Percentiles rank a stretch among this genome's conserved stretches.
Evolutionary conservation across 2,329 filamentous ascomycete genomes (phyloP).

Genomic region (Botrytis medusae): DNA sequence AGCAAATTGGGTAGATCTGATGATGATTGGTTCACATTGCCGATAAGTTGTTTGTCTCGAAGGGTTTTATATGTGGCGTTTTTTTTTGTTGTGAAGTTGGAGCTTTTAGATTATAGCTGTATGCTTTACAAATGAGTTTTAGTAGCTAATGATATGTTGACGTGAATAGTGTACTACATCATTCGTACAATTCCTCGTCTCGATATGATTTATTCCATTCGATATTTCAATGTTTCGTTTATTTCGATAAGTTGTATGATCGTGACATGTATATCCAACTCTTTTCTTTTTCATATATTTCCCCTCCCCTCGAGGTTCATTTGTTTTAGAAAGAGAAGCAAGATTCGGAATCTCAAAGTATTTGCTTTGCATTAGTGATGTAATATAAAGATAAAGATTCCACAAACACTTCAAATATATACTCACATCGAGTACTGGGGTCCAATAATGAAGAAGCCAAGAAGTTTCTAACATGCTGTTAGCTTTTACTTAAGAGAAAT

Average conservation of each 20-base stretch:
- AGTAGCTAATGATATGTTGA: background rate
- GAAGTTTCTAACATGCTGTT: background rate
- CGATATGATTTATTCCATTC: background rate
- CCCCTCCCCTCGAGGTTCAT: too few species aligned
- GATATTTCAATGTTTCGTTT: background rate
- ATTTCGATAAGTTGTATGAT: rapidly evolving
- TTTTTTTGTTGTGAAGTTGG: background rate
- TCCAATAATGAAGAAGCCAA: too few species aligned
- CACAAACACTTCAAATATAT: background rate
- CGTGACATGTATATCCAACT: background rate
- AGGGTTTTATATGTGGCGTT: background rate
- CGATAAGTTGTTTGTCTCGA: background rate
- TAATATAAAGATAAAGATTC: background rate
- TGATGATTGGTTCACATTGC: background rate
- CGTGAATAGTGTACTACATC: background rate
- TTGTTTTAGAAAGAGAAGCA: too few species aligned
- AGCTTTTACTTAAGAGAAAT: background rate
- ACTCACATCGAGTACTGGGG: rapidly evolving
- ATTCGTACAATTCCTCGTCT: too few species aligned
- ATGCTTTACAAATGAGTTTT: background rate
- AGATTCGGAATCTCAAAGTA: background rate
- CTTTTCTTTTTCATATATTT: too few species aligned
- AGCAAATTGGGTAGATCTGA: background rate
- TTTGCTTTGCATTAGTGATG: background rate
- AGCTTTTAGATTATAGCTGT: background rate